A percentile compares a stretch with the other conserved stretches of the same genome.
phyloP scores from a whole-genome alignment of 345 rosid genomes.

The Heritiera fomes region DNA sequence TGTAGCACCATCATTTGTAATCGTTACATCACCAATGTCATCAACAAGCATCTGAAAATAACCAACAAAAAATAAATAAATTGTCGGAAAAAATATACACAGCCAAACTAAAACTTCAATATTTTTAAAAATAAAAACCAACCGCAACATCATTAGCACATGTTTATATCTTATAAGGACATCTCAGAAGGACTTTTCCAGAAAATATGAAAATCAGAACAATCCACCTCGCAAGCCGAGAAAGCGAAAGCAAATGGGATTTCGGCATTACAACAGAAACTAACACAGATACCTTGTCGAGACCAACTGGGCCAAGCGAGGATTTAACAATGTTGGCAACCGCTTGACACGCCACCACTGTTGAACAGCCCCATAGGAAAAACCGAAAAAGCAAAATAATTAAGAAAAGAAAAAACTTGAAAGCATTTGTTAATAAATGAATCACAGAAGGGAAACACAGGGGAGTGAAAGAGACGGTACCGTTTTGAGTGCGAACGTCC shows the following conservation, averaged over 20 bases:
- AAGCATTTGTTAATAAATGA: neutral
- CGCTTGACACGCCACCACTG: slow-evolving; percentile 95
- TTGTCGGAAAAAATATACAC: neutral
- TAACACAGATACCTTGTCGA: slow-evolving; percentile 66
- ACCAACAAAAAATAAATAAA: neutral
- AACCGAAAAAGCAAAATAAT: neutral
- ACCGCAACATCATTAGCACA: neutral
- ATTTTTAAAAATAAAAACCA: neutral
- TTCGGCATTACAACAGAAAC: neutral
- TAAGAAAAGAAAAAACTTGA: neutral
- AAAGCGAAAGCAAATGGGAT: neutral
- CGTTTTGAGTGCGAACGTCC: slow-evolving; percentile 96
- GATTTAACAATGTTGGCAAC: slow-evolving; percentile 93
- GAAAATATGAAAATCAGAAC: neutral
- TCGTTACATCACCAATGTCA: slow-evolving; percentile 93
- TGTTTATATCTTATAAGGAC: neutral
- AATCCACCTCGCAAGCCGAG: neutral
- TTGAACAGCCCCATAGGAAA: neutral
- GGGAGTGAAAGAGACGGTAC: slow-evolving; percentile 33
- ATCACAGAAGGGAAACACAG: neutral
- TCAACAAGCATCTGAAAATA: slow-evolving; percentile 83
- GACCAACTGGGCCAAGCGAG: slow-evolving; percentile 96
- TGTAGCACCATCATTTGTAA: slow-evolving; percentile 96
- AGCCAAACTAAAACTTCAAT: neutral
- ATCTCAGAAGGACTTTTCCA: neutral